Base-by-base conservation (phyloP, 352 stramenopile species). In the Lagenidium giganteum region DNA sequence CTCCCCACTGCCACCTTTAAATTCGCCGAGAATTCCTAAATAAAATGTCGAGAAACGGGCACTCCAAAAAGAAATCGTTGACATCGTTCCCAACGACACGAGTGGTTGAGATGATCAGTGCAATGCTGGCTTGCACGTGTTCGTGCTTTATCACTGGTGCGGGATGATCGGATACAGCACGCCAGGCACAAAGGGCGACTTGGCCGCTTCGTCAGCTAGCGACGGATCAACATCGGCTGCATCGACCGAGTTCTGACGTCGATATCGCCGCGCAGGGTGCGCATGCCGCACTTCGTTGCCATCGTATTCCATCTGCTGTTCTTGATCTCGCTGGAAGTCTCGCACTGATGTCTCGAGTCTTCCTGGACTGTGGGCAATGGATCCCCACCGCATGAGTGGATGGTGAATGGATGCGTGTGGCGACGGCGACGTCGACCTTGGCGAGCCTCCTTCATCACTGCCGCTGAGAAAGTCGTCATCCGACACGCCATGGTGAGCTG, bases 131-230 rank as follows among this genome's bases (percentile, higher is more conserved):
- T n/a, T n/a, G n/a, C n/a, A n/a, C n/a, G n/a, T n/a, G n/a, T n/a
- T n/a, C n/a, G n/a, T n/a, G n/a, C n/a, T 16, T 37, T 31, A 31
- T 27, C 64, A 68, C 44, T 58, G 49, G 20, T 70, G 58, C 0
- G 67, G 61, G 3, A 78, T 46, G 22, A 88, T 61, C 8, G 76
- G 76, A 47, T 88, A 85, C 39, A 88, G 29, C 8, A 86, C 64
- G 22, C 64, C 67, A 6, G 70, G 61, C 1, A 76, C 64, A 38
- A 86, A 88, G 4, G 37, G 55, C 22, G 70, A 81, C 29, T 37
- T 39, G 32, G 51, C 31, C 17, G 54, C 46, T 16, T 72, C 53
- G 3, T 43, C 25, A 3, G 57, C 42, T 17, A 80, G 29, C 34
- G 67, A 43, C 3, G 20, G 16, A 27, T 70, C 55, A 6, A 62